A percentile compares a stretch with the other conserved stretches of the same genome.
These are phyloP conservation scores for Diplodia corticola DNA, from an alignment of 2,329 filamentous ascomycete species.

Conservation along the genomic window DNA sequence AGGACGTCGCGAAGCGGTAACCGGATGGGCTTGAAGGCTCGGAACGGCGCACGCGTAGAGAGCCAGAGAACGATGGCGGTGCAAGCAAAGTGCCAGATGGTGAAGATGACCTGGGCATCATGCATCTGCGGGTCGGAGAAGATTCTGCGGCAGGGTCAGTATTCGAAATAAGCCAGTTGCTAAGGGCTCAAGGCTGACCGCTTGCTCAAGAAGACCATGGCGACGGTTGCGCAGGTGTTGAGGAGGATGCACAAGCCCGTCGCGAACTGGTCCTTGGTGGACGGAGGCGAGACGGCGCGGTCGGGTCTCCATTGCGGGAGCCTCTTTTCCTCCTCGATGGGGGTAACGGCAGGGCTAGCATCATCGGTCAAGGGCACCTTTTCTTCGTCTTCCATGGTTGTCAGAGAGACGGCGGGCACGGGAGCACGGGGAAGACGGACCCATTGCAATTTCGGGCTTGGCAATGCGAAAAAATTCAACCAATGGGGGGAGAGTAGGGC, in stretches of 20 bases:
- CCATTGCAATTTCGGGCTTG: slow-evolving; percentile 1
- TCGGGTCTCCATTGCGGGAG: slow-evolving; percentile 20
- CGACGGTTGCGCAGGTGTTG: slow-evolving; percentile 47
- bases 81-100: slow-evolving; percentile 51
- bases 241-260: slow-evolving; percentile 44
- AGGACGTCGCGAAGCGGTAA: slow-evolving; percentile 48
- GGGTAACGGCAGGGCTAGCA: slow-evolving; percentile 2
- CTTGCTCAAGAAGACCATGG: slow-evolving; percentile 49
- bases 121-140: slow-evolving; percentile 48
- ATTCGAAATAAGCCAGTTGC: neutral
- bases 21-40: slow-evolving; percentile 47
- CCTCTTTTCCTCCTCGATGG: slow-evolving; percentile 13
- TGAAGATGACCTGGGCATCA: slow-evolving; percentile 48
- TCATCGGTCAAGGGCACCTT: slow-evolving; percentile 3
- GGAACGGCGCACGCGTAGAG: slow-evolving; percentile 44
- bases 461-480: neutral
- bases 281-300: neutral
- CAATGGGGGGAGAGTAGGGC: neutral
- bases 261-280: slow-evolving; percentile 35
- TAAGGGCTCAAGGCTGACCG: slow-evolving; percentile 34
- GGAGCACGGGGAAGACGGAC: neutral
- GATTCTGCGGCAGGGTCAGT: slow-evolving; percentile 34
- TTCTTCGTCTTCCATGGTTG: slow-evolving; percentile 9
- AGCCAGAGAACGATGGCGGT: slow-evolving; percentile 48
- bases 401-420: neutral